Conservation (phyloP, 371 early-diverging fungal genomes). For the Syncephalastrum sp. region DNA sequence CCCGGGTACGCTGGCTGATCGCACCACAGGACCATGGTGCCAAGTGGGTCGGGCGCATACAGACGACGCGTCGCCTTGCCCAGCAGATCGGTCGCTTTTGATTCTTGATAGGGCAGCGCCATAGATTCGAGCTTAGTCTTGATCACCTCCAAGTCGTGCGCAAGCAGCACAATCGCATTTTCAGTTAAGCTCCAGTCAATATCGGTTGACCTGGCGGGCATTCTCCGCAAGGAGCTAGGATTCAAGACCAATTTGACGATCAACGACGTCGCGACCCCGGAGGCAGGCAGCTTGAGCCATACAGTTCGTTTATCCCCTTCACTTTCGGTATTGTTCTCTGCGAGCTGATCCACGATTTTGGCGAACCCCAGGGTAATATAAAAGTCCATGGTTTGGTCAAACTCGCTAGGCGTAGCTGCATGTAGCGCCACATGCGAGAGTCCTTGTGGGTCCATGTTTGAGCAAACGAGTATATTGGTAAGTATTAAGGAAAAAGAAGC, state of each 20-base stretch:
- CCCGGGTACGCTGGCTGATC: conserved; percentile 50
- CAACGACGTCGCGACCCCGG: conserved; percentile 15
- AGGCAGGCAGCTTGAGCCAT: conserved; percentile 48
- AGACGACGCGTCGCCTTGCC: conserved; percentile 26
- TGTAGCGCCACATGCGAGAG: conserved; percentile 63
- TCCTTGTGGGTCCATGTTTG: conserved; percentile 22
- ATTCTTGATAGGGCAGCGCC: conserved; percentile 25
- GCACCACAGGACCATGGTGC: conserved; percentile 71
- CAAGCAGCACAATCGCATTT: conserved; percentile 26
- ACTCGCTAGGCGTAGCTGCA: conserved; percentile 36
- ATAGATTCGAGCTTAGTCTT: conserved; percentile 23
- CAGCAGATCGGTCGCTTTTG: conserved; percentile 15
- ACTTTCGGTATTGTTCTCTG: background rate
- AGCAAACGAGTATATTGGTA: background rate
- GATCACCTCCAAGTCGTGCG: conserved; percentile 29
- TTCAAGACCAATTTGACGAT: conserved; percentile 39
- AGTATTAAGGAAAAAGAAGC: too few relatives aligned
- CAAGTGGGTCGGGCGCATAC: conserved; percentile 74
- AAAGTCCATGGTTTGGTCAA: conserved; percentile 46
- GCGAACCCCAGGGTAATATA: conserved; percentile 61
- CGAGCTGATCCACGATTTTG: conserved; percentile 12
- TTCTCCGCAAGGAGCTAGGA: conserved; percentile 24
- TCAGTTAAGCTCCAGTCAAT: conserved; percentile 34
- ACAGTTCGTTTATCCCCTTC: conserved; percentile 23
- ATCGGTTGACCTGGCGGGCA: conserved; percentile 17